Evolutionary conservation across 352 stramenopile species (phyloP), one percentile per base, ranked within the genome.

Genomic region (Thraustotheca clavata): DNA sequence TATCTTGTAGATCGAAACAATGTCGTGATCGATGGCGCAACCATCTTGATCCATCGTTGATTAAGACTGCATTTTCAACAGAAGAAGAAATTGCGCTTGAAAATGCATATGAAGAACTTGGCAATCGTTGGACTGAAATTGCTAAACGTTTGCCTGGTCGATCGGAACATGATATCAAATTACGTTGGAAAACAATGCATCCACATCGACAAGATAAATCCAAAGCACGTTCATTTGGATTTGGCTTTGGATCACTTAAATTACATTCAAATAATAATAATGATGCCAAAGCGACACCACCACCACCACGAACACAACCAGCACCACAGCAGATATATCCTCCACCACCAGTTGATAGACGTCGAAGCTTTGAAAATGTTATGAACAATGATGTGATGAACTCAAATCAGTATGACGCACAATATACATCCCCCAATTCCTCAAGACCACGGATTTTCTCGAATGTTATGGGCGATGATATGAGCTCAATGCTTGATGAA

Each of bases 11-110:
- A 40, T 54, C 57, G 18, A 65, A 65, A 32, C 57, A 65, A 16
- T 65, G 57, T 46, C 57, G 57, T 5, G 57, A 65, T 18, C 57
- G 57, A 33, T 65, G 57, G 57, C 35, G 57, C 12, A 65, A 65
- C 39, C 57, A 65, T 32, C 34, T 65, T 20, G 57, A 43, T 12
- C 57, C 57, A 27, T 65, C 57, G 9, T 34, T 65, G n/a, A 65
- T 54, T 32, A 43, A 40, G 46, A 65, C 35, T 27, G 35, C 38
- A 26, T 65, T 65, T 22, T 33, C 57, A 3, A 43, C n/a, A 33
- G 57, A 43, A 18, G 57, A 65, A 35, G 22, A 54, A 26, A 43
- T 43, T 9, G 18, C 47, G 26, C 32, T 65, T 4, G 57, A 65
- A 16, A 54, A 54, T 26, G 57, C 47, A 9, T 65, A 65, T 46